These are phyloP conservation scores for Lithospermum erythrorhizon DNA, from an alignment of 257 asterid species.

Conservation along the genomic window DNA sequence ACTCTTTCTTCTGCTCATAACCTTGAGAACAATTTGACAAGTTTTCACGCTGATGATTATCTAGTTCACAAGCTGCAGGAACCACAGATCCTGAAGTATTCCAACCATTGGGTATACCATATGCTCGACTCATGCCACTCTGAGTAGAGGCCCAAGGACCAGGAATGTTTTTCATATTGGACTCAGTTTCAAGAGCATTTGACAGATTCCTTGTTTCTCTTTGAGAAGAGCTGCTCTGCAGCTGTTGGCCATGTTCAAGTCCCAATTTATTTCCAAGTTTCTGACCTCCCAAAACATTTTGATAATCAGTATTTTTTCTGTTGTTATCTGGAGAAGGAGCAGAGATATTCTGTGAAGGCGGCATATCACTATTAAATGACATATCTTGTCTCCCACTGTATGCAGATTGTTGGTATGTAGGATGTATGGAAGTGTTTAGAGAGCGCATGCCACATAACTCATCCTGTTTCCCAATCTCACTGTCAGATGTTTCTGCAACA, in stretches of 20 bases:
- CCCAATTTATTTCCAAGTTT: constrained; percentile 34
- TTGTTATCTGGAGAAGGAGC: constrained; percentile 13
- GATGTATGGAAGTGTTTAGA: constrained; percentile 27
- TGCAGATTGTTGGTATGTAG: constrained; percentile 28
- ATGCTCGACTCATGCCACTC: constrained; percentile 25
- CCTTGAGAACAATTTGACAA: constrained; percentile 25
- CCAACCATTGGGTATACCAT: constrained; percentile 36
- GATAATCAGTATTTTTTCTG: constrained; percentile 21
- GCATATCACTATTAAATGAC: constrained; percentile 20
- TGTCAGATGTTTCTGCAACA: constrained; percentile 74
- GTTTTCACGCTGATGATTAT: constrained; percentile 24
- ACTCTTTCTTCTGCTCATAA: constrained; percentile 24
- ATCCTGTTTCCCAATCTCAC: constrained; percentile 42
- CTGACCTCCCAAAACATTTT: constrained; percentile 27
- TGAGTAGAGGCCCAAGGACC: constrained; percentile 27
- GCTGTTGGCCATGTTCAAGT: constrained; percentile 22
- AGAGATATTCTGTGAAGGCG: constrained; percentile 16
- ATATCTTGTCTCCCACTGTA: constrained; percentile 27
- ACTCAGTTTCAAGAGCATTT: constrained; percentile 34
- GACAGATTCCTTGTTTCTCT: constrained; percentile 41
- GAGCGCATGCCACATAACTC: constrained; percentile 43
- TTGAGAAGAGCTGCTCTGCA: constrained; percentile 30
- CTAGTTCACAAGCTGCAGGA: constrained; percentile 12
- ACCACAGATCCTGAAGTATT: constrained; percentile 32
- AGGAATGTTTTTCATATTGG: constrained; percentile 16